phyloP scores from a whole-genome alignment of 768 basidiomycete genomes.

The Kwoniella sp. region DNA sequence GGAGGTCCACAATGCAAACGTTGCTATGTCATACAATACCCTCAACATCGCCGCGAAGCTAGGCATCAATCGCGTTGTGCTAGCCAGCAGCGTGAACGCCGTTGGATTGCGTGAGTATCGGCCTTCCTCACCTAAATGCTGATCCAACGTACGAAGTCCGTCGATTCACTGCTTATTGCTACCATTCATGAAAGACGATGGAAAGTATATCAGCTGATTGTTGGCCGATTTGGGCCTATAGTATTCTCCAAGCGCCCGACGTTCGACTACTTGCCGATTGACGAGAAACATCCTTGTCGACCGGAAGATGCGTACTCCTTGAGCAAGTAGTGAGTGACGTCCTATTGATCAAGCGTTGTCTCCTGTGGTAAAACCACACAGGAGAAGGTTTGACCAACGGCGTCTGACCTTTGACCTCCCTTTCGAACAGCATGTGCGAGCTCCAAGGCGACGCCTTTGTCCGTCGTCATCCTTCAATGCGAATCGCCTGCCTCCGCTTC shows the following conservation, averaged over 20 bases:
- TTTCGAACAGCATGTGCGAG: conserved; percentile 65
- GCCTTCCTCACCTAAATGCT: neutral
- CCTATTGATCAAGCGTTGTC: neutral
- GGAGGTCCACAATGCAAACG: conserved; percentile 43
- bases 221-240: neutral
- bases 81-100: conserved; percentile 49
- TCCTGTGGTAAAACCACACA: too few species aligned
- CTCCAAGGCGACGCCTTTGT: conserved; percentile 69
- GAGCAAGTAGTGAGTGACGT: conserved; percentile 42
- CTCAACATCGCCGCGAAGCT: conserved; percentile 41
- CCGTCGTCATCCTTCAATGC: conserved; percentile 64
- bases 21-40: conserved; percentile 45
- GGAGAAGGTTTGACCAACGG: too few species aligned
- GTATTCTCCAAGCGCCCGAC: conserved; percentile 39
- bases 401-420: too few species aligned
- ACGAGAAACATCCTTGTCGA: conserved; percentile 41
- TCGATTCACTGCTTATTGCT: too few species aligned
- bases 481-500: conserved; percentile 68
- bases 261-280: conserved; percentile 49
- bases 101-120: conserved; percentile 40
- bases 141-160: too few species aligned
- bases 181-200: too few species aligned
- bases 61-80: conserved; percentile 42
- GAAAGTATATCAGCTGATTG: neutral
- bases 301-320: conserved; percentile 48